Conservation (phyloP, 257 asterid species). For the Salvia splendens region DNA sequence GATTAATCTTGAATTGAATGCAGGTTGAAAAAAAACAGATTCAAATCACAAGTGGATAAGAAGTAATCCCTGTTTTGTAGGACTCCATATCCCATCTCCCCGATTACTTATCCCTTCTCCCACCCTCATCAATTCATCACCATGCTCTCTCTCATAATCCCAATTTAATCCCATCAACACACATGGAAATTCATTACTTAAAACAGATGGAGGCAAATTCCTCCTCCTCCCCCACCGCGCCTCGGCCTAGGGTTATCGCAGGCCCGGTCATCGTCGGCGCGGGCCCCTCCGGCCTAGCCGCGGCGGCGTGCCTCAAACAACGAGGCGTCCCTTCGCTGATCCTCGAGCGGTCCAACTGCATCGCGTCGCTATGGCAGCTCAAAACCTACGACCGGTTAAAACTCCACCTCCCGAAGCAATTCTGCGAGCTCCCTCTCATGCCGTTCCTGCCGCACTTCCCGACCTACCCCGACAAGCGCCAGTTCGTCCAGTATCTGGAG, state of each 20-base stretch:
- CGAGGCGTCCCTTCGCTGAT: conserved; percentile 58
- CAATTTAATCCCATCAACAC: too few species aligned
- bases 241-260: conserved; percentile 31
- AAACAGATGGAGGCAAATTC: conserved; percentile 61
- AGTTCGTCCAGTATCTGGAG: conserved; percentile 62
- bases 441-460: conserved; percentile 69
- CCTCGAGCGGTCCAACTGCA: conserved; percentile 71
- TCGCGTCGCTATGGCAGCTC: conserved; percentile 86
- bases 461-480: conserved; percentile 69
- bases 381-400: conserved; percentile 76
- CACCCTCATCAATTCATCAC: too few species aligned
- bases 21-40: conserved; percentile 37
- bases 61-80: conserved; percentile 6
- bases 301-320: conserved; percentile 65
- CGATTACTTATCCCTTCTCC: neutral
- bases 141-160: too few species aligned
- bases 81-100: too few species aligned
- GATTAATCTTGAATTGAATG: conserved; percentile 42
- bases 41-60: conserved; percentile 47
- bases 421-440: conserved; percentile 84
- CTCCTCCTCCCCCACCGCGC: conserved; percentile 40
- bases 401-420: conserved; percentile 79
- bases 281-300: conserved; percentile 88
- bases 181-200: conserved; percentile 27
- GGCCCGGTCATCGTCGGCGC: conserved; percentile 83